Base-by-base conservation (phyloP, 495 filamentous ascomycete genomes). In the Penicillium psychrofluorescens region DNA sequence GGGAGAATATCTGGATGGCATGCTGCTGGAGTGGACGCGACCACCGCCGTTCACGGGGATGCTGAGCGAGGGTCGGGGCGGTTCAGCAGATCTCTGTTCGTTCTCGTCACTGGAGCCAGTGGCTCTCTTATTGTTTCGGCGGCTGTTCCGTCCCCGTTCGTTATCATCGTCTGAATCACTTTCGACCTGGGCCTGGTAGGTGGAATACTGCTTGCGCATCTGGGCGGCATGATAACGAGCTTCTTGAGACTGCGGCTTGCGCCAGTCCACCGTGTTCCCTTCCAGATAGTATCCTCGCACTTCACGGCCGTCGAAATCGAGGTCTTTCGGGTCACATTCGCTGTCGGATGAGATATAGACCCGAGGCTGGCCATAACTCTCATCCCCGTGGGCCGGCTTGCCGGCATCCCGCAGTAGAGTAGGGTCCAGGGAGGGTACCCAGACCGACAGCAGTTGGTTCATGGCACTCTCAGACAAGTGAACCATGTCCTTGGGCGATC, bases 401-500 rank as follows among this genome's bases (percentile, higher is more conserved):
- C 45, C 12, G 11, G 40, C 16, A 29, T 56, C 40, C 6, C 13
- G 43, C 8, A 54, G 29, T 11, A 35, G 36, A 0, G 38, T 42
- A 29, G 37, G 22, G 15, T 54, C 53, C 11, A 50, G 30, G 0
- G 40, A 32, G 30, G 56, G 51, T 9, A 62, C 58, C 67, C 67
- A 74, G 12, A 61, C 45, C 11, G 41, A 41, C 7, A 74, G 40
- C 22, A 74, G 41, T n/a, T 49, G 51, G 36, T 68, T 61, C 39
- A 72, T 55, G 7, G 68, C 62, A 2, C 38, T 49, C 16, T 64
- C 66, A 0, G 69, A 64, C 4, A 66, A 53, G 6, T 58, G 56
- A 3, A 72, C 48, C 51, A 70, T 67, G 11, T 60, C 64, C 37
- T 63, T 74, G 13, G 68, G 66, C 5, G 57, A 62, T 43, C 54